Conservation (phyloP, 495 filamentous ascomycete genomes). For the Viridothelium virens region DNA sequence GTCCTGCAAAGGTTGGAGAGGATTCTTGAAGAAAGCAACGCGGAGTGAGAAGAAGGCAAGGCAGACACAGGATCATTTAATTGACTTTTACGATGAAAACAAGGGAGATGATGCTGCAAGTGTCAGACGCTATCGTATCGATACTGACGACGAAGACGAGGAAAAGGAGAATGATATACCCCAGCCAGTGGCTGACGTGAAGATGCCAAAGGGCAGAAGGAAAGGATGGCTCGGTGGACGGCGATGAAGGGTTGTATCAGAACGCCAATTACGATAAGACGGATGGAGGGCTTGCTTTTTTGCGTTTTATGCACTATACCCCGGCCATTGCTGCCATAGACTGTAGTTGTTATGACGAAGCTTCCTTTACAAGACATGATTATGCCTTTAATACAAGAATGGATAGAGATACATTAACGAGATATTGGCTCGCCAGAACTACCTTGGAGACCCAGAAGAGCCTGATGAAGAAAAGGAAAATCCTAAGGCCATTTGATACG, state of each 20-base stretch:
- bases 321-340: not conserved
- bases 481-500: no score
- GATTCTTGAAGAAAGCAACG: slow-evolving; percentile 4
- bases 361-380: not conserved
- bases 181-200: not conserved
- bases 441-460: no score
- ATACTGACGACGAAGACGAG: not conserved
- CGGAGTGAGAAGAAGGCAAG: slow-evolving; percentile 9
- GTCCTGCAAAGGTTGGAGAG: slow-evolving; percentile 1
- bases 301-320: slow-evolving; percentile 1
- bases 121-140: slow-evolving; percentile 1
- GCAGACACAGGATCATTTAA: not conserved
- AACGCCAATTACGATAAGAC: not conserved
- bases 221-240: not conserved
- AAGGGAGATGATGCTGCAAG: slow-evolving; percentile 4
- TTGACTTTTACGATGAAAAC: slow-evolving; percentile 6
- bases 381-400: no score
- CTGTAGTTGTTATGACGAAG: not conserved
- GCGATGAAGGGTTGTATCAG: not conserved
- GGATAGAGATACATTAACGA: not conserved
- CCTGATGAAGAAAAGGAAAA: no score
- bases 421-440: no score
- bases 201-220: not conserved
- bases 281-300: not conserved
- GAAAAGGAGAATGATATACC: not conserved